Evolutionary conservation across 1,139 yeast genomes (phyloP).

Genomic region (Saccharomycopsis hybrid): DNA sequence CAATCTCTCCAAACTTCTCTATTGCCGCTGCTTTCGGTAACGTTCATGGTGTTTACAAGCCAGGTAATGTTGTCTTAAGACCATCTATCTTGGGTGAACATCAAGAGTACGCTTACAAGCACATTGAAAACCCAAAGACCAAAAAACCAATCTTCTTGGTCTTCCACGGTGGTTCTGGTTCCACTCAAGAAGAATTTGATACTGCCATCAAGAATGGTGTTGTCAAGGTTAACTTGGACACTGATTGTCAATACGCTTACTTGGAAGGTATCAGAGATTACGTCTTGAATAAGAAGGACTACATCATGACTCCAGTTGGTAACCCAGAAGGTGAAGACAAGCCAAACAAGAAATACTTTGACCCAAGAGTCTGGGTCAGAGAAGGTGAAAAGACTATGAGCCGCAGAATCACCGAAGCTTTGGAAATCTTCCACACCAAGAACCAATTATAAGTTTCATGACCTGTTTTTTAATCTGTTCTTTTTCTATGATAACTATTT

Average conservation of each 20-base stretch:
- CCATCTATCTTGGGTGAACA: constrained; percentile 95
- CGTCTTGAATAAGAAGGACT: constrained; percentile 92
- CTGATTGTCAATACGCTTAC: constrained; percentile 99
- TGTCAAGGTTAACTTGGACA: constrained; percentile 97
- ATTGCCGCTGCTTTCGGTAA: constrained; percentile 99
- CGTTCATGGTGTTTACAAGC: constrained; percentile 99
- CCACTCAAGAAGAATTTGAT: constrained; percentile 85
- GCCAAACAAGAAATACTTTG: constrained; percentile 98
- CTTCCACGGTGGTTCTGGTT: constrained; percentile 99
- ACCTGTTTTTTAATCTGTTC: no score
- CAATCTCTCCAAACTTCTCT: constrained; percentile 96
- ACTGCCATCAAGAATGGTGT: constrained; percentile 91
- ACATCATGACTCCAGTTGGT: constrained; percentile 83
- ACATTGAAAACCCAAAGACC: constrained; percentile 8
- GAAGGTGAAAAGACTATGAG: constrained; percentile 99
- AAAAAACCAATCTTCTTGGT: constrained; percentile 82
- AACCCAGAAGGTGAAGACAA: constrained; percentile 99
- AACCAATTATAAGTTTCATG: constrained; percentile 41
- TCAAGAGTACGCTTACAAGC: constrained; percentile 73
- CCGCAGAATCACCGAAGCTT: constrained; percentile 75
- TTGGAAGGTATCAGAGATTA: constrained; percentile 95
- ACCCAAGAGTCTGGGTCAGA: constrained; percentile 99
- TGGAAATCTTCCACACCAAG: constrained; percentile 79
- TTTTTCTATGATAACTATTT: no score
- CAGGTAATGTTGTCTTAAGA: constrained; percentile 92